phyloP scores from a whole-genome alignment of 129 eudicot species.

The Saussurea involucrata region DNA sequence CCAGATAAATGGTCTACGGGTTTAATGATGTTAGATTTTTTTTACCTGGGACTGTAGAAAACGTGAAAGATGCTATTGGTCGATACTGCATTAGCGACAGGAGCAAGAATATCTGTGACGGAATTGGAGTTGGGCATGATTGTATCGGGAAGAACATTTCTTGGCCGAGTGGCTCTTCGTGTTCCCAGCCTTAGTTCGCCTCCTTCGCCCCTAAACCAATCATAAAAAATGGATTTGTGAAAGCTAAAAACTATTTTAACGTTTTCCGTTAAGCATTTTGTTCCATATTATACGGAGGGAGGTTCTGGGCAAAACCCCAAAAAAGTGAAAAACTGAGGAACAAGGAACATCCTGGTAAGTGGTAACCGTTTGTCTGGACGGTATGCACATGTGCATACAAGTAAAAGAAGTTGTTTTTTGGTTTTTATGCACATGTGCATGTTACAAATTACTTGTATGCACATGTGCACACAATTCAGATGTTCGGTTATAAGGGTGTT shows the following conservation, averaged over 20 bases:
- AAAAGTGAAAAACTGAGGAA: too few relatives aligned
- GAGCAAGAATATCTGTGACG: conserved; percentile 49
- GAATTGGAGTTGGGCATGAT: conserved; percentile 50
- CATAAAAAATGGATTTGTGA: background rate
- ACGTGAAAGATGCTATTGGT: conserved; percentile 52
- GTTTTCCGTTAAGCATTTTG: background rate
- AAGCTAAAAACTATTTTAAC: background rate
- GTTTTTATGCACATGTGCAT: too few relatives aligned
- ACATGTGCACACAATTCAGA: too few relatives aligned
- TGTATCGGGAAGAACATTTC: conserved; percentile 69
- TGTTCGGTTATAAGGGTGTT: too few relatives aligned
- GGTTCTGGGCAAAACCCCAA: too few relatives aligned
- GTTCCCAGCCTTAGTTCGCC: conserved; percentile 84
- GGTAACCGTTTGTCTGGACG: too few relatives aligned
- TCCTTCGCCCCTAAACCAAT: conserved; percentile 64
- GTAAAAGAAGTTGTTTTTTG: too few relatives aligned
- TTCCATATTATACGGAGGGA: background rate
- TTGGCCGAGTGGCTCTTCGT: conserved; percentile 85
- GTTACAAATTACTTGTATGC: too few relatives aligned
- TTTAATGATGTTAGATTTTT: background rate
- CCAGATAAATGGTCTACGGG: background rate
- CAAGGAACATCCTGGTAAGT: too few relatives aligned
- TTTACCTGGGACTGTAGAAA: conserved; percentile 81
- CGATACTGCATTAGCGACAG: conserved; percentile 64
- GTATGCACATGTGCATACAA: too few relatives aligned